Evolutionary conservation across 1,139 yeast genomes (phyloP).

Genomic region (Suzukiozyma palmioleophila): DNA sequence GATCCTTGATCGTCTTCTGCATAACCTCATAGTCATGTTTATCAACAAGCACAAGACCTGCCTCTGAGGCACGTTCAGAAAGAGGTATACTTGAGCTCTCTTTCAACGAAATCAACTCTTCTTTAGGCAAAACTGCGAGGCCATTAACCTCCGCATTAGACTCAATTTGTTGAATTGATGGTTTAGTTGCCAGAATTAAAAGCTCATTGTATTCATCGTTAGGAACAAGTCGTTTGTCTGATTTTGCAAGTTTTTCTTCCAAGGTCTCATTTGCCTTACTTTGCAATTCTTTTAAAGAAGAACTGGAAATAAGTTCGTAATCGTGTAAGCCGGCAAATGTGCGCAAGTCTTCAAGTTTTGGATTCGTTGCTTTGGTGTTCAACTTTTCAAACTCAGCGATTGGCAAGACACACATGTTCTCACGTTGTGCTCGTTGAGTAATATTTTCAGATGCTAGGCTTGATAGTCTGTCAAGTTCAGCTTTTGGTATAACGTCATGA

Average conservation of each 20-base stretch:
- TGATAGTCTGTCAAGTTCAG: conserved; percentile 11
- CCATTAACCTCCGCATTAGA: conserved; percentile 27
- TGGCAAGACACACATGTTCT: conserved; percentile 13
- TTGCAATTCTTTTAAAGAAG: conserved; percentile 8
- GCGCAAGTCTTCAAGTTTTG: conserved; percentile 16
- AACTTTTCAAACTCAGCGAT: conserved; percentile 19
- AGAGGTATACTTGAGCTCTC: conserved; percentile 14
- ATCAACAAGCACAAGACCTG: conserved; percentile 33
- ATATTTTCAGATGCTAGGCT: conserved; percentile 6
- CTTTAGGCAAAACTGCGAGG: conserved; percentile 22
- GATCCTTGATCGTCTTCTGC: conserved; percentile 16
- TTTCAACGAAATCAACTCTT: conserved; percentile 19
- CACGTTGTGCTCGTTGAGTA: conserved; percentile 16
- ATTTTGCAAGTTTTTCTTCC: conserved; percentile 23
- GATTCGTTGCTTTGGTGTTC: conserved; percentile 12
- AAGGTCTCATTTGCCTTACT: conserved; percentile 14
- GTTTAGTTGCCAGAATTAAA: conserved; percentile 32
- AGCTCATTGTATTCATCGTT: conserved; percentile 28
- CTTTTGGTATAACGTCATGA: conserved; percentile 15
- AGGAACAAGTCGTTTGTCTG: conserved; percentile 19
- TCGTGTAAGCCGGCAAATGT: conserved; percentile 15
- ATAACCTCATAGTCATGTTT: conserved; percentile 24
- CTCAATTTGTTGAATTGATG: conserved; percentile 28
- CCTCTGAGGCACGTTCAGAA: conserved; percentile 18
- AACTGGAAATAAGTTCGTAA: conserved; percentile 8